Base-by-base conservation (phyloP, 2,329 filamentous ascomycete genomes). In the Colletotrichum orbiculare region DNA sequence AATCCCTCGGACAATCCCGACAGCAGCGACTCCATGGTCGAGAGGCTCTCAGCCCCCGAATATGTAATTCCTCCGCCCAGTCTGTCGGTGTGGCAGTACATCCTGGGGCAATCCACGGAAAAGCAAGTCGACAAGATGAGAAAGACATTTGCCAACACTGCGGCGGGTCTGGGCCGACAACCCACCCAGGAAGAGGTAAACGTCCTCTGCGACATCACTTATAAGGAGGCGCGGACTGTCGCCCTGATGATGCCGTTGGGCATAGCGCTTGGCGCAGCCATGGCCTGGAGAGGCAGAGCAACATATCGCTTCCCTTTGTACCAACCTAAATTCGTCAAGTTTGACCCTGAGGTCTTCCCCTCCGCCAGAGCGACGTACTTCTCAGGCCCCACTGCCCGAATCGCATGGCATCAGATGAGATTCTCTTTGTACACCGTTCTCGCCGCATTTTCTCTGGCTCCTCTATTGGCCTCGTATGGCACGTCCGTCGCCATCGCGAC, bases 241-340 rank as follows among this genome's bases (percentile, higher is more conserved):
- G 62, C 72, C 11, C 76, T 73, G 68, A 71, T 72, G 55, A 68
- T 71, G 63, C 71, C 75, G 15, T 66, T 74, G 25, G 64, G 71
- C 2, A 2, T 69, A 0, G 69, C 62, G 15, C 12, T 73, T 1
- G 72, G 76, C 6, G 61, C 55, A 3, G 68, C 63, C 48, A 37
- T 76, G 54, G 63, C 77, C 1, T 75, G 71, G 39, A 63, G 69
- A 9, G 72, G 73, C 5, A 74, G 76, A 45, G 68, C 68, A 17
- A 76, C 70, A 4, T 80, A 77, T 69, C 74, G 73, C 6, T 82
- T 83, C 67, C 79, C 80, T 13, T 73, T 82, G 45, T 78, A 74
- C 69, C 73, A 70, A 42, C 78, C 79, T 2, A 74, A 76, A 48
- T 69, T 71, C 42, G 53, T 61, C 17, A 69, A 50, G 35, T 76